Base-by-base conservation (phyloP, 106 monocot species). In the Allium cepa region DNA sequence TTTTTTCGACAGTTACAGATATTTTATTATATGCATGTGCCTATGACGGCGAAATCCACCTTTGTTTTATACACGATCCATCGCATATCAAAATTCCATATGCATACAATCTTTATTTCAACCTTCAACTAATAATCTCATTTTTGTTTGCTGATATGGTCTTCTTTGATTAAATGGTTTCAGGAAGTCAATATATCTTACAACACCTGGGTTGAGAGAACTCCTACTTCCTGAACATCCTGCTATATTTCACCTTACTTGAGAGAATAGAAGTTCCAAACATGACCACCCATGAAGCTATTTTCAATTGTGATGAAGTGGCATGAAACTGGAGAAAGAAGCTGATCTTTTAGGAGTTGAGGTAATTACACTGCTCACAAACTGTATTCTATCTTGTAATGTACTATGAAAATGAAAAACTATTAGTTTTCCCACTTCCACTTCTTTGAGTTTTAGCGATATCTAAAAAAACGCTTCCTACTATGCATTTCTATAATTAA, bases 221-320 rank as follows among this genome's bases (percentile, higher is more conserved):
- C 80, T n/a, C n/a, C n/a, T n/a, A n/a, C n/a, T 97, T 71, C 97
- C 97, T 56, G 88, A 89, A 26, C 97, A 97, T 72, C 87, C 92
- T 88, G 97, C 89, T 61, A 97, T 97, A 12, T 87, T 84, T 76
- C 97, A 97, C 62, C 80, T 97, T 2, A 71, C 86, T 6, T 63
- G 87, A 12, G 97, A 97, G 22, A 84, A 92, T 97, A 71, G 97
- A 97, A 77, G 97, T 92, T 50, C 87, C 92, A 61, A 92, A 97
- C 70, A 89, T 97, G 92, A 82, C 92, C 65, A 47, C 97, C 9
- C 86, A 92, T 57, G 82, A 97, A 60, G 89, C 92, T 67, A 92
- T 97, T 56, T 80, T 92, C 57, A 84, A 72, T 60, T 97, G 97
- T 83, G 97, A 97, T 53, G 97, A 97, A 70, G 92, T 92, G 79